Percentiles rank a stretch among this genome's conserved stretches.
Evolutionary conservation across 192 early-diverging fungal genomes (phyloP).

Genomic region (Lunasporangiospora selenospora): DNA sequence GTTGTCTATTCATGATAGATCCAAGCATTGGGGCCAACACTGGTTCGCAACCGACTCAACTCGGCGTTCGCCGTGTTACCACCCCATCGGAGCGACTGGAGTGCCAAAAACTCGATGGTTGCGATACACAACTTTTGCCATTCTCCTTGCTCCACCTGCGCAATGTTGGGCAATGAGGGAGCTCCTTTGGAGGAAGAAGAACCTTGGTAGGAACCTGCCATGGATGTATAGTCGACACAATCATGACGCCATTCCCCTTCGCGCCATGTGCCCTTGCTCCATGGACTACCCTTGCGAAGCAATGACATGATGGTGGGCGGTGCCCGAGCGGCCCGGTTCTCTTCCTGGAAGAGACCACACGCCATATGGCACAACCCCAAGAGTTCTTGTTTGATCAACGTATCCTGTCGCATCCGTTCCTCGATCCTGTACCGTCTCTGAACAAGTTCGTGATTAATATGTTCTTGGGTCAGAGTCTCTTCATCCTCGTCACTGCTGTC

Average conservation of each 20-base stretch:
- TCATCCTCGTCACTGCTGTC: too few relatives aligned
- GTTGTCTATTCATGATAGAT: constrained; percentile 40
- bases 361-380: constrained; percentile 44
- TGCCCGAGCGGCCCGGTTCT: background rate
- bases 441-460: too few relatives aligned
- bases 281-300: constrained; percentile 22
- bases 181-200: too few relatives aligned
- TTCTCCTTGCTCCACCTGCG: constrained; percentile 18
- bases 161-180: too few relatives aligned
- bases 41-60: constrained; percentile 32
- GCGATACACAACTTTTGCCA: constrained; percentile 40
- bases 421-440: constrained; percentile 26
- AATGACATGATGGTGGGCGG: constrained; percentile 39
- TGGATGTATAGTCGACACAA: constrained; percentile 6
- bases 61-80: constrained; percentile 34
- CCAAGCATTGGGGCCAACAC: constrained; percentile 25
- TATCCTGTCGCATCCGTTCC: constrained; percentile 33
- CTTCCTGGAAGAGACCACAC: constrained; percentile 28
- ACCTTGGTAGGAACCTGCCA: too few relatives aligned
- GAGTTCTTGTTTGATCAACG: constrained; percentile 22
- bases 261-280: constrained; percentile 38
- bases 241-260: constrained; percentile 34
- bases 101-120: constrained; percentile 40
- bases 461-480: too few relatives aligned
- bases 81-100: constrained; percentile 32